phyloP scores from a whole-genome alignment of 139 green algal species.

The Pedinophyceae sp. region DNA sequence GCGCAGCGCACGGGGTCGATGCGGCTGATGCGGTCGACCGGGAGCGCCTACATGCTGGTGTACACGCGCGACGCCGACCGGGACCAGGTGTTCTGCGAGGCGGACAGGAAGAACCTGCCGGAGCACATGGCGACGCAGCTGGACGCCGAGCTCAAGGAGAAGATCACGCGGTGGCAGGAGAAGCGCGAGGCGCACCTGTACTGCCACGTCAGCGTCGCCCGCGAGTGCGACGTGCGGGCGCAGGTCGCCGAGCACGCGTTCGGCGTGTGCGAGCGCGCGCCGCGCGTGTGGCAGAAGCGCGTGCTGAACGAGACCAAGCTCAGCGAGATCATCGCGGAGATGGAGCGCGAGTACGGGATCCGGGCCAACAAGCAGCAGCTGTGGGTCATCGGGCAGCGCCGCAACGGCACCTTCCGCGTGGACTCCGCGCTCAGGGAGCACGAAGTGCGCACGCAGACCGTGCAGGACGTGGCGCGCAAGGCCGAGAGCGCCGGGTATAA shows the following conservation, averaged over 20 bases:
- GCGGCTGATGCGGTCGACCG: too few relatives aligned
- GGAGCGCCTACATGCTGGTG: conserved; percentile 99
- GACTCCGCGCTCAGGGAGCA: neutral
- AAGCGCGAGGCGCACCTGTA: conserved; percentile 85
- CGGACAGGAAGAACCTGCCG: conserved; percentile 10
- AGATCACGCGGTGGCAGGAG: conserved; percentile 38
- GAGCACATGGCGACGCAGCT: conserved; percentile 55
- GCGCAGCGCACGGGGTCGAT: conserved; percentile 36
- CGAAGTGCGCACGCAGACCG: too few relatives aligned
- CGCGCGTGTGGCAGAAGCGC: neutral
- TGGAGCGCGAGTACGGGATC: neutral
- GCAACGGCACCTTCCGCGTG: neutral
- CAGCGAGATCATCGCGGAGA: neutral
- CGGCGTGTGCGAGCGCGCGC: neutral
- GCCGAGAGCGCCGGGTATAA: too few relatives aligned
- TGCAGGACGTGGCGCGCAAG: too few relatives aligned
- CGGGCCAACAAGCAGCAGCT: neutral
- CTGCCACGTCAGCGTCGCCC: conserved; percentile 43
- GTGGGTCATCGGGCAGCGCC: neutral
- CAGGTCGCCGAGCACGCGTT: neutral
- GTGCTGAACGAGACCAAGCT: neutral
- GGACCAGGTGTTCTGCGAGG: conserved; percentile 33
- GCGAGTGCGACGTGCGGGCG: neutral
- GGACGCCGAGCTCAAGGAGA: conserved; percentile 43
- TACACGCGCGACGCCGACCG: conserved; percentile 81